These are phyloP conservation scores for Trametes coccinea DNA, from an alignment of 768 basidiomycete species.

Conservation along the genomic window DNA sequence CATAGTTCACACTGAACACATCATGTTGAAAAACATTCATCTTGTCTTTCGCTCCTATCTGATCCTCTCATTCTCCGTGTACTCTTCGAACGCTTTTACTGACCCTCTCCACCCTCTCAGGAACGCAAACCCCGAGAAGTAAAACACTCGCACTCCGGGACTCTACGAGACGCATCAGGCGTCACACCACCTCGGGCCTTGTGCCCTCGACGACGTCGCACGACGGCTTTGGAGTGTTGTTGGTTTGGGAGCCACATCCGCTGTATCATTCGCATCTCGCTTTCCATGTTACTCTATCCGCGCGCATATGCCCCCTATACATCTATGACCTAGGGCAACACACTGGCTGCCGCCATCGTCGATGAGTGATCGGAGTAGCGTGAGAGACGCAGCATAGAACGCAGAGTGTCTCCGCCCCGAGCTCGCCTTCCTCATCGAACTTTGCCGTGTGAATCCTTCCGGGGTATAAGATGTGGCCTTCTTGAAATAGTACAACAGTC, in stretches of 20 bases:
- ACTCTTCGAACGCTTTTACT: conserved; percentile 5
- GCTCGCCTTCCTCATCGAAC: too few relatives aligned
- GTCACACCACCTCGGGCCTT: conserved; percentile 11
- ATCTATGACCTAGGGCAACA: conserved; percentile 22
- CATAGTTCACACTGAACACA: conserved; percentile 98
- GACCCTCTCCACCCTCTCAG: conserved; percentile 22
- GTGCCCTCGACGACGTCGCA: conserved; percentile 14
- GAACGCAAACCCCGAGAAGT: conserved; percentile 43
- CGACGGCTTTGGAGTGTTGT: conserved; percentile 17
- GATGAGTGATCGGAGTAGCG: not conserved
- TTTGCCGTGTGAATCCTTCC: too few relatives aligned
- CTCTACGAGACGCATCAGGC: conserved; percentile 25
- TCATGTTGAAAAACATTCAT: conserved; percentile 83
- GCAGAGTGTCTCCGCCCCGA: too few relatives aligned
- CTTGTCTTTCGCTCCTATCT: conserved; percentile 99
- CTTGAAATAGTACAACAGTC: not conserved
- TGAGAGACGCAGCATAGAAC: too few relatives aligned
- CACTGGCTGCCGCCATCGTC: not conserved
- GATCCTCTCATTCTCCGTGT: conserved; percentile 41
- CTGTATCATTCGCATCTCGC: conserved; percentile 28
- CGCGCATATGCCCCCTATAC: conserved; percentile 23
- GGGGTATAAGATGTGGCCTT: too few relatives aligned
- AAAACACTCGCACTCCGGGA: conserved; percentile 23
- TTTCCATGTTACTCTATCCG: conserved; percentile 24
- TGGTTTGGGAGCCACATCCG: conserved; percentile 22